These are phyloP conservation scores for Solanum phureja DNA, from an alignment of 257 asterid genomes.

Conservation along the genomic window DNA sequence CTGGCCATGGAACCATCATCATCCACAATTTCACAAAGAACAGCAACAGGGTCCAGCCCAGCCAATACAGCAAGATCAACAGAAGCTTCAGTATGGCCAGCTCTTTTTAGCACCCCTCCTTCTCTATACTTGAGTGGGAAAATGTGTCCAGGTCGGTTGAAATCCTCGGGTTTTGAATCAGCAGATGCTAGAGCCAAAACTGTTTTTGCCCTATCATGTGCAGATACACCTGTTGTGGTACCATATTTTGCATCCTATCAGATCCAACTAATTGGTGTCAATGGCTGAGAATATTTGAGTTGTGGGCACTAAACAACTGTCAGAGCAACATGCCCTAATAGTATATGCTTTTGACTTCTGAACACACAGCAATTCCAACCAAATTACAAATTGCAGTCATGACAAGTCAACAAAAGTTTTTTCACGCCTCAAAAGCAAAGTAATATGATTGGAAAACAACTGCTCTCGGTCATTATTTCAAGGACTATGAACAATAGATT, in stretches of 20 bases:
- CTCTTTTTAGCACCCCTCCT: slow-evolving; percentile 97
- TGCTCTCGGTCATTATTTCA: neutral
- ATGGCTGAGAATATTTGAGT: neutral
- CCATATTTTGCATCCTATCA: slow-evolving; percentile 93
- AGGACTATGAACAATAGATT: neutral
- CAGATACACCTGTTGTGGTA: slow-evolving; percentile 93
- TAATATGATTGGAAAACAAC: neutral
- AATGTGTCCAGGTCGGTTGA: slow-evolving; percentile 97
- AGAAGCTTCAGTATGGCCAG: slow-evolving; percentile 99
- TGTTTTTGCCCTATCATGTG: slow-evolving; percentile 82
- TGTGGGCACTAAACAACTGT: neutral
- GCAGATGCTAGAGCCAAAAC: slow-evolving; percentile 65
- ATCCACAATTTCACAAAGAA: slow-evolving; percentile 86
- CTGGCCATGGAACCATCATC: slow-evolving; percentile 99
- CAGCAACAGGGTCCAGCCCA: slow-evolving; percentile 76
- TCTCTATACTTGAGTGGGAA: slow-evolving; percentile 87
- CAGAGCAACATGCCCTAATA: neutral
- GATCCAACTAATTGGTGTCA: slow-evolving; percentile 1
- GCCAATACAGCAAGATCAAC: slow-evolving; percentile 84
- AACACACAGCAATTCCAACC: neutral
- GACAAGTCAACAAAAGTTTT: neutral
- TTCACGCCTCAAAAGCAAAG: neutral
- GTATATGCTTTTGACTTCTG: neutral
- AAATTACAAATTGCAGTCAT: neutral
- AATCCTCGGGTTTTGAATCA: slow-evolving; percentile 82